phyloP scores from a whole-genome alignment of 23 red algal genomes.

The Gracilariopsis chorda region DNA sequence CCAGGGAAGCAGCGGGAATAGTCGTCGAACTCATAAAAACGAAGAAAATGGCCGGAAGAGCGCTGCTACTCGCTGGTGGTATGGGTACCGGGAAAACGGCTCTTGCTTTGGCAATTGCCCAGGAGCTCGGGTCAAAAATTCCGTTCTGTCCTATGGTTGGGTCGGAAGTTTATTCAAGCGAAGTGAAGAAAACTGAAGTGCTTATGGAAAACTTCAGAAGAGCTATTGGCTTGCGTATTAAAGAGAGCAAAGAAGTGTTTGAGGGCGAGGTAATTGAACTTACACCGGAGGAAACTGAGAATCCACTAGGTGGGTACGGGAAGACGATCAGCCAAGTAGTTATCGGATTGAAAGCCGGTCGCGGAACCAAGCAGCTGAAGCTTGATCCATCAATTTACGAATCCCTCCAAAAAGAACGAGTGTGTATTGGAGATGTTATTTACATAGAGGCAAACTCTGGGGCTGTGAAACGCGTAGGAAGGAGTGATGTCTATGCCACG shows the following conservation, averaged over 20 bases:
- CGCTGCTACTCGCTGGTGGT: constrained; percentile 81
- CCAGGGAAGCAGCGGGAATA: constrained; percentile 92
- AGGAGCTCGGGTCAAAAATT: constrained; percentile 83
- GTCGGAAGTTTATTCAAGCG: constrained; percentile 93
- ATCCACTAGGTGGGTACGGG: constrained; percentile 83
- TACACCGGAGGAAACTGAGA: constrained; percentile 86
- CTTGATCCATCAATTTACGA: constrained; percentile 96
- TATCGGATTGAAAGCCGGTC: constrained; percentile 77
- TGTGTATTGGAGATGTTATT: constrained; percentile 88
- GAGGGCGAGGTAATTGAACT: constrained; percentile 97
- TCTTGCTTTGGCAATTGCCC: constrained; percentile 76
- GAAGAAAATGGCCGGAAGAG: constrained; percentile 97
- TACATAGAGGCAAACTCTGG: constrained; percentile 97
- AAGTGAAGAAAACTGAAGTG: constrained; percentile 99
- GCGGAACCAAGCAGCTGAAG: constrained; percentile 85
- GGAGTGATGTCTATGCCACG: constrained; percentile 86
- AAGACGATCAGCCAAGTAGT: constrained; percentile 88
- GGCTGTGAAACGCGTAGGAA: constrained; percentile 93
- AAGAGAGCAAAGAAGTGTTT: constrained; percentile 99
- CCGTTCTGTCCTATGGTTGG: constrained; percentile 97
- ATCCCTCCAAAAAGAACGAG: constrained; percentile 79
- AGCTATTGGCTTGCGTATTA: constrained; percentile 96
- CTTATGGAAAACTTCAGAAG: constrained; percentile 95
- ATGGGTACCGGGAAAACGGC: constrained; percentile 96
- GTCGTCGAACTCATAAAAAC: constrained; percentile 88